Evolutionary conservation across 371 early-diverging fungal genomes (phyloP), one percentile per base, ranked within the genome.

Genomic region (Funneliformis caledonium): DNA sequence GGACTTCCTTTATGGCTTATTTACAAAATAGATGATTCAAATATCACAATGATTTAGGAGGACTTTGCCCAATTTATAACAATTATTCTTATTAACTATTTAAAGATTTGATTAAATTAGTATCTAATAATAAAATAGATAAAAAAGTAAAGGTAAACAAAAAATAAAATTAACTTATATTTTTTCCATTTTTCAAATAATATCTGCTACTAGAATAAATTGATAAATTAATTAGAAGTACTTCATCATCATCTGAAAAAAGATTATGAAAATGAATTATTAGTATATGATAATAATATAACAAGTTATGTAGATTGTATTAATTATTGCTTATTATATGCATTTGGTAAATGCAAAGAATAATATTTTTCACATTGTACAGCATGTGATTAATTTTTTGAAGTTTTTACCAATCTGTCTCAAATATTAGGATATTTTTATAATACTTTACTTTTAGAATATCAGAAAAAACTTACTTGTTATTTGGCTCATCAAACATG

Each of bases 301-400:
- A 45, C 47, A 1, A 42, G 8, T 69, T 14, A 69, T 45, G n/a
- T 45, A 43, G 19, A 69, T 45, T 16, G 45, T 1, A 69, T 69
- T 19, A 69, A 69, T 45, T n/a, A 69, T 69, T 69, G 69, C n/a
- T n/a, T 69, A 42, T 69, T 69, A 47, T 69, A 9, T 45, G 56
- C 59, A 26, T 73, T 73, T 73, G 59, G 59, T 26, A 19, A 73
- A 26, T 26, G 26, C 26, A 26, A 26, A 26, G 26, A 26, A 26
- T 0, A 26, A 26, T 26, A 26, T 26, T 26, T 26, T 26, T 26
- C 26, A 26, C 26, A 26, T 26, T 26, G 26, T 26, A 26, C 26
- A 26, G 26, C 0, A 26, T 26, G 26, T 0, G 0, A 26, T 26
- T 0, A 26, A 26, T 26, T 26, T 26, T 26, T 26, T 26, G 26